Conservation (phyloP, 441 rosid genomes). For the Corymbia citriodora region DNA sequence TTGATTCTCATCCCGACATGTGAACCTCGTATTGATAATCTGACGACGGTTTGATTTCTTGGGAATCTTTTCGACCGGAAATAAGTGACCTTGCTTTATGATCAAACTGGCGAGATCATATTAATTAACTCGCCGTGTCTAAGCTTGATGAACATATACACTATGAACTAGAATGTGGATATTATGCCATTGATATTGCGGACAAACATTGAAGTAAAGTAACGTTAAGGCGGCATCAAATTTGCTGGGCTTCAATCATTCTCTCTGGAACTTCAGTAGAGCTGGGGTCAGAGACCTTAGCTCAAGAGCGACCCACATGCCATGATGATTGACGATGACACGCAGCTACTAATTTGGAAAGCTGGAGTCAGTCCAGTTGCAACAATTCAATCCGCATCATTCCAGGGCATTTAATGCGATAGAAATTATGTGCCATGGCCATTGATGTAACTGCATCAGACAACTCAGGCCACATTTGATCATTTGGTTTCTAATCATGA, state of each 20-base stretch:
- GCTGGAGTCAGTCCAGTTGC: background rate
- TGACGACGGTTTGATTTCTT: background rate
- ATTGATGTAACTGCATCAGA: background rate
- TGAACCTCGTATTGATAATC: background rate
- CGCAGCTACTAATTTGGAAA: background rate
- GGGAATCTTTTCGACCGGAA: background rate
- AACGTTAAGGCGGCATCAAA: background rate
- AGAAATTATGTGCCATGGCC: background rate
- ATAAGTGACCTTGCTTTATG: background rate
- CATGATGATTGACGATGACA: background rate
- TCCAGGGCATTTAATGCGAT: background rate
- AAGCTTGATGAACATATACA: background rate
- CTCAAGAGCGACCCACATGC: background rate
- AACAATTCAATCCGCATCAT: background rate
- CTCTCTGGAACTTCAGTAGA: background rate
- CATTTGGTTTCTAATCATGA: accelerated
- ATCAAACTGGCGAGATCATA: background rate
- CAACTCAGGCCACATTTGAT: background rate
- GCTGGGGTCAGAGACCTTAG: background rate
- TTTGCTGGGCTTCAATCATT: background rate
- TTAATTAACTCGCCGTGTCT: background rate
- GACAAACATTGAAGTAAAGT: background rate
- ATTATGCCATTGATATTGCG: background rate
- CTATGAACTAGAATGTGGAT: background rate
- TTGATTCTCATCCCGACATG: background rate